These are phyloP conservation scores for Candida mesenterica DNA, from an alignment of 1,139 yeast genomes.

Conservation along the genomic window DNA sequence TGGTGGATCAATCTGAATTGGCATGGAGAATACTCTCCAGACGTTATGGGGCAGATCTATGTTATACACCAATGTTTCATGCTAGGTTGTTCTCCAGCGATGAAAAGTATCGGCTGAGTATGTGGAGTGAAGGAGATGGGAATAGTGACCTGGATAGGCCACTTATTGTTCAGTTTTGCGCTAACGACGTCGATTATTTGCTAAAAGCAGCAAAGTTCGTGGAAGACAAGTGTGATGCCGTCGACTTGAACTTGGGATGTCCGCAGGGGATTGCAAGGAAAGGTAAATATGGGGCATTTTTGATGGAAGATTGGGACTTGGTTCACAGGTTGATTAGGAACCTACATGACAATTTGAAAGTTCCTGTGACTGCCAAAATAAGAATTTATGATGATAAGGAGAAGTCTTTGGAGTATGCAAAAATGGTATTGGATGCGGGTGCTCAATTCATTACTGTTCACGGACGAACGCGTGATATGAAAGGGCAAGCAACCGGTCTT, in stretches of 20 bases:
- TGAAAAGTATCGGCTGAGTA: conserved; percentile 72
- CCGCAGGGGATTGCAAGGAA: conserved; percentile 96
- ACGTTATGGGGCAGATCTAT: conserved; percentile 85
- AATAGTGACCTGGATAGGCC: conserved; percentile 68
- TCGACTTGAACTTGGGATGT: conserved; percentile 92
- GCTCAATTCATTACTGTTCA: conserved; percentile 95
- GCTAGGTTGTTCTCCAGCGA: conserved; percentile 86
- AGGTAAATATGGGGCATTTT: conserved; percentile 92
- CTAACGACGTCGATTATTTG: conserved; percentile 85
- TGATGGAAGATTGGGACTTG: conserved; percentile 96
- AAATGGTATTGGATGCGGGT: conserved; percentile 89
- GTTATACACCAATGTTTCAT: conserved; percentile 97
- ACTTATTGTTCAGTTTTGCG: conserved; percentile 89
- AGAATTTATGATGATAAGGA: conserved; percentile 84
- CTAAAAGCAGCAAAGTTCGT: conserved; percentile 80
- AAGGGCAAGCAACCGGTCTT: conserved; percentile 91
- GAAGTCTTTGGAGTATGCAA: conserved; percentile 83
- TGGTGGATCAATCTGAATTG: conserved; percentile 96
- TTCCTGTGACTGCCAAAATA: conserved; percentile 96
- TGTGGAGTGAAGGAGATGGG: conserved; percentile 80
- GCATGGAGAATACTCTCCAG: conserved; percentile 94
- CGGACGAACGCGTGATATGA: conserved; percentile 96
- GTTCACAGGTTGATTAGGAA: conserved; percentile 68
- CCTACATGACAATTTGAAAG: conserved; percentile 67
- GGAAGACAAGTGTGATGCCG: conserved; percentile 87